Evolutionary conservation across 805 yeast species (phyloP), one percentile per base, ranked within the genome.

Genomic region (Candida berthetii): DNA sequence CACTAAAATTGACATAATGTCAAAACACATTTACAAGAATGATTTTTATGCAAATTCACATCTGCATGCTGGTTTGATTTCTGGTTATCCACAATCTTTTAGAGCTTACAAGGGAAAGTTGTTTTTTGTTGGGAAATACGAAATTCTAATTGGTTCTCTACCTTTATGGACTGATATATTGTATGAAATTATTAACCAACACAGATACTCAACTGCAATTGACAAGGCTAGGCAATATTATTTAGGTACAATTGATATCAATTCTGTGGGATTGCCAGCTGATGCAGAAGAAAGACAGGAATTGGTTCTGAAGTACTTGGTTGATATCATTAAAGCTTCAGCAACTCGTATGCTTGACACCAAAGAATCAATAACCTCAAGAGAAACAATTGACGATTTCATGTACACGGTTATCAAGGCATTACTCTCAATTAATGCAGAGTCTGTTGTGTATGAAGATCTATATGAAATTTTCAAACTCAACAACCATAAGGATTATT

Each of bases 91-190:
- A 31, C 38, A 46, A 24, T 43, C 75, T 3, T 54, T 72, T 31
- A 58, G 52, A 41, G 55, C 65, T 0, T 66, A 62, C 44, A 75
- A 66, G 45, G 69, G 73, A 2, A 68, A 73, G 18, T 37, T 87
- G 0, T 72, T 79, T 49, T 42, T 78, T 1, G 49, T 81, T 39
- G 84, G 84, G 0, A 63, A 66, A 33, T 70, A 71, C 40, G 80
- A 76, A 42, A 53, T 78, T 35, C 62, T 63, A 6, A 68, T 80
- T 3, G 95, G 90, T 0, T 66, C 77, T 19, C 59, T 78, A 14
- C 65, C 78, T 3, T 78, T 72, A 49, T 87, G 89, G 96, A 86
- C 82, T 0, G 90, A 84, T 48, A 64, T 69, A 22, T 57, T 85
- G 1, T 57, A 74, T 43, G 65, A 60, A 7, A 53, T 74, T 11